Base-by-base conservation (phyloP, 495 filamentous ascomycete genomes). In the Penicillium odoratum region DNA sequence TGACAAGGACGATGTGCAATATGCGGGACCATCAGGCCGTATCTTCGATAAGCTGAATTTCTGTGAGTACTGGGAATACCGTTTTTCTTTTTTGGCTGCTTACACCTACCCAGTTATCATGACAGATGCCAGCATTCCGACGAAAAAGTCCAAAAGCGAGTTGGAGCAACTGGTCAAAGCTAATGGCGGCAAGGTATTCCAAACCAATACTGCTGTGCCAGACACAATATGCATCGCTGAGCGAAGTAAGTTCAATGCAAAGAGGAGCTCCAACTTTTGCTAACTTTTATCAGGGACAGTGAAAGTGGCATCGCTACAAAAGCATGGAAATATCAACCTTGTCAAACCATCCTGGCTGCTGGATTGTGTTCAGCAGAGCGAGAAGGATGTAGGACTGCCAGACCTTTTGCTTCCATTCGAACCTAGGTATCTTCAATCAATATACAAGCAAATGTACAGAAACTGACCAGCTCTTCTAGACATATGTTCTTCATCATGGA, bases 151-250 rank as follows among this genome's bases (percentile, higher is more conserved):
- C 9, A 98, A 97, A 66, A 77, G 81, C 0, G 86, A 93, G 49
- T 72, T 98, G n/a, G 93, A 98, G 68, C 80, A 86, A 43, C 76
- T 98, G 1, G 83, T 97, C 63, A 98, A 97, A 69, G 79, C 85
- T 21, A 84, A 98, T 54, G 95, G 94, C 25, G 94, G 92, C n/a
- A 84, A 77, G 38, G 82, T 96, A 44, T 88, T 85, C 44, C 92
- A 97, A 67, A 85, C 83, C 7, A 81, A 90, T 28, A 85, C 72
- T 46, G 81, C 85, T 10, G 79, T 73, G 15, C 70, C 81, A 4
- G 72, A 77, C 42, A 89, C 85, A 33, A 74, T 94, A 33, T 82
- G 88, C 57, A 74, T 99, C 45, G 92, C 87, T 3, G 95, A 98
- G 51, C 86, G 89, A 69, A 88, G 83, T 84, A 69, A 48, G 60